These are phyloP conservation scores for Colletotrichum eremochloae DNA, from an alignment of 2,329 filamentous ascomycete species.

Conservation along the genomic window DNA sequence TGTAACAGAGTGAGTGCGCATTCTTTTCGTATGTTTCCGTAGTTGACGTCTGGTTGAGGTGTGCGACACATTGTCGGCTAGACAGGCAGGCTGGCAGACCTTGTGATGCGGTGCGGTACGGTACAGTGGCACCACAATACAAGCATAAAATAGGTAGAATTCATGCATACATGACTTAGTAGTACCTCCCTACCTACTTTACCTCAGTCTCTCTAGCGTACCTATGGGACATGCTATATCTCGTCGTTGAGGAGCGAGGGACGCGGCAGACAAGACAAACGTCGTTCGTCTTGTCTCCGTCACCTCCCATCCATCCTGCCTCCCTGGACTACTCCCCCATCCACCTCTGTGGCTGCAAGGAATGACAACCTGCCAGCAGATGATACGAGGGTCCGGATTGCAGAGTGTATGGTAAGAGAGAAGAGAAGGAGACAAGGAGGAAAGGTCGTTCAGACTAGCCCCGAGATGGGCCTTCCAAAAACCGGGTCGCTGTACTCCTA, in stretches of 20 bases:
- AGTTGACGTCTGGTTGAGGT: not conserved
- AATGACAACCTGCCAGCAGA: not conserved
- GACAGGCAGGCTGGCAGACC: not conserved
- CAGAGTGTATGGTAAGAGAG: not conserved
- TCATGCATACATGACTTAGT: conserved; percentile 22
- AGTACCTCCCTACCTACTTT: not conserved
- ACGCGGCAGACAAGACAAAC: conserved; percentile 2
- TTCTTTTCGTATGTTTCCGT: not conserved
- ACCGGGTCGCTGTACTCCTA: conserved; percentile 31
- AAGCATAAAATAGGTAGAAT: conserved; percentile 40
- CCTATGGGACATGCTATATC: not conserved
- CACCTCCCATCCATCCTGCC: not conserved
- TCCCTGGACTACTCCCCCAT: not conserved
- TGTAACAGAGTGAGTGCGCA: conserved; percentile 1
- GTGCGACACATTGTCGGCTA: conserved; percentile 6
- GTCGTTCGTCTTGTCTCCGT: conserved; percentile 2
- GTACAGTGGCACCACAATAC: conserved; percentile 23
- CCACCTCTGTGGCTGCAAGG: not conserved
- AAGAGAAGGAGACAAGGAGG: not conserved
- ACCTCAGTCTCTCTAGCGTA: not conserved
- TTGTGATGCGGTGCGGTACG: not conserved
- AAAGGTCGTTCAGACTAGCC: not conserved
- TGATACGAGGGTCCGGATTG: conserved; percentile 11
- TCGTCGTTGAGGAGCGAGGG: not conserved
- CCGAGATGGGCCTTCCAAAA: conserved; percentile 25